Base-by-base conservation (phyloP, 768 basidiomycete species). In the Krasilnikovozyma curviuscula region DNA sequence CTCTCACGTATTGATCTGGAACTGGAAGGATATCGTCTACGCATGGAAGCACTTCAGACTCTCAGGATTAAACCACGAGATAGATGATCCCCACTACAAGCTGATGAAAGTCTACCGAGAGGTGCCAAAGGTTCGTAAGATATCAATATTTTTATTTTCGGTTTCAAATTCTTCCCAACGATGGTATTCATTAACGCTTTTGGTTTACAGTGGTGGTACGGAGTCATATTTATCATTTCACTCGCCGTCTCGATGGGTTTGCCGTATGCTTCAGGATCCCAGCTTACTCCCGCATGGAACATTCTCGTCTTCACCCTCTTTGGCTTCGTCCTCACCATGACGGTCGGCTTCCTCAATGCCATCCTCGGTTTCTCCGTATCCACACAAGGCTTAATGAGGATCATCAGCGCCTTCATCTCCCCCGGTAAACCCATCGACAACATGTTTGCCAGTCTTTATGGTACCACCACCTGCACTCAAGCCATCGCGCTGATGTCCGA, bases 341-440 rank as follows among this genome's bases (percentile, higher is more conserved):
- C 76, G 29, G 62, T 79, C 46, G 69, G 75, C 0, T 55, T 64
- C 2, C 65, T 77, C 0, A 70, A 67, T 42, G 73, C 73, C 7
- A 72, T 74, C 53, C 70, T 72, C 30, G 72, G 72, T 4, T 58
- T 71, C 61, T 65, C 57, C 35, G 67, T 72, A 16, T 65, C 68
- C n/a, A 66, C 71, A 50, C 70, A 69, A 53, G 69, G 70, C 54
- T 69, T 69, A 12, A 67, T 73, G 14, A 71, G 72, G 52, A 67
- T 73, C 29, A 65, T 74, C 30, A 69, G 71, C 1, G 71, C 27
- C 70, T 72, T 59, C 29, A 66, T 77, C 8, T 73, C n/a, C n/a
- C n/a, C 76, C 7, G 78, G 70, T 68, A 69, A 71, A 39, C 77
- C 77, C 0, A 73, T 78, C 5, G 77, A 76, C 1, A 81, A 72